Base-by-base conservation (phyloP, 2,329 filamentous ascomycete genomes). In the Elsinoe batatas region DNA sequence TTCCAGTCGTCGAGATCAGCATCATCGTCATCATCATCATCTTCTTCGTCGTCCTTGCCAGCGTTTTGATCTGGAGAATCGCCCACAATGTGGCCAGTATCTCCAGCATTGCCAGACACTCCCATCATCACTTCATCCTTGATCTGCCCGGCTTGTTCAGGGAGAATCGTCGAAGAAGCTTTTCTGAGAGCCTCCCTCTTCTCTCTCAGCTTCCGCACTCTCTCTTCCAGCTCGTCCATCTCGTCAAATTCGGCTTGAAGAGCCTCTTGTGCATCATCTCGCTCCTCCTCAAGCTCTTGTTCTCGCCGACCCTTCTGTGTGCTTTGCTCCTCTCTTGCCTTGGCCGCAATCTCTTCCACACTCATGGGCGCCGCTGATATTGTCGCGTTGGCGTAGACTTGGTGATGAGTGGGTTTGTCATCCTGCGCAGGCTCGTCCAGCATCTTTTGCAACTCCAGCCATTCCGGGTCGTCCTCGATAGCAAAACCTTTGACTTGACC, bases 391-490 rank as follows among this genome's bases (percentile, higher is more conserved):
- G 33, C 47, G 36, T 51, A 51, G 17, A 51, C 32, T 3, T 51
- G n/a, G 17, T 38, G 32, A 3, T 50, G 20, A 11, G 61, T 2
- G 7, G 32, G 6, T 3, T 18, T 17, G 4, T 33, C 17, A 3
- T 38, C 57, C 5, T 62, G 53, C 17, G 65, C 65, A 15, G 53
- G 56, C 15, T 60, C 61, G 6, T 82, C 85, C 56, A 95, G 83
- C 54, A 95, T 88, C 2, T 87, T 86, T 67, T 95, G 85, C 66
- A 95, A 94, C 7, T 88, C 87, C 1, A 87, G 85, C 87, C 87
- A 93, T 69, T 93, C 87, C 30, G 53, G 53, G 54, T 84, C 81
- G 64, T 95, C 88, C 66, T 91, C 82, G 7, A 88, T 71, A 38
- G 72, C 71, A 12, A 76, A 72, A 38, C 58, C 59, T 22, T 15